Evolutionary conservation across 108 stramenopile species (phyloP).

Genomic region (Cyclotella baltica): DNA sequence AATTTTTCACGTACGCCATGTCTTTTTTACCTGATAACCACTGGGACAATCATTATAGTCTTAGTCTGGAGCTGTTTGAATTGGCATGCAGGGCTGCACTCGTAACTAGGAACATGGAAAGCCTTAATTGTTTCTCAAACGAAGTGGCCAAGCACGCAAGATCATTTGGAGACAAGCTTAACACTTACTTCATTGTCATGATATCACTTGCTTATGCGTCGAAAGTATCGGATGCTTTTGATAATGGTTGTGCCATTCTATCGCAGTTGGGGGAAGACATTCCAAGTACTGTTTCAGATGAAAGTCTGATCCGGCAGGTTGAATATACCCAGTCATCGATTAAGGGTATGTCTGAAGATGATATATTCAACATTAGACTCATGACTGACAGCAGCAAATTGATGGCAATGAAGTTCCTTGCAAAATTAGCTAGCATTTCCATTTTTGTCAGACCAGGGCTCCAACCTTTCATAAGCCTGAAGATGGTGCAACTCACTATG

Average conservation of each 20-base stretch:
- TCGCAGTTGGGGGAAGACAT: conserved; percentile 19
- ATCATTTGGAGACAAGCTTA: conserved; percentile 33
- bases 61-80: conserved; percentile 34
- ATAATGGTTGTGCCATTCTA: neutral
- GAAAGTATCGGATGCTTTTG: conserved; percentile 9
- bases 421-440: neutral
- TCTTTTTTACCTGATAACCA: conserved; percentile 18
- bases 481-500: conserved; percentile 22
- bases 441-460: neutral
- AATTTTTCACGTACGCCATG: conserved; percentile 23
- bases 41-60: conserved; percentile 29
- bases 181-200: conserved; percentile 3
- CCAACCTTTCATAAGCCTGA: neutral
- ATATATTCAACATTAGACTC: conserved; percentile 2
- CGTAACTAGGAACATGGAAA: neutral
- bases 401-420: conserved; percentile 29
- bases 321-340: conserved; percentile 8
- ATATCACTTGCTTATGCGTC: neutral
- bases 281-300: neutral
- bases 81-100: conserved; percentile 13
- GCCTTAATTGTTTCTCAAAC: neutral
- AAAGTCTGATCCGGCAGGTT: neutral
- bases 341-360: conserved; percentile 10
- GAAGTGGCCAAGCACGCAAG: conserved; percentile 11
- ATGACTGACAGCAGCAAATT: conserved; percentile 21